Percentiles rank a stretch among this genome's conserved stretches.
Evolutionary conservation across 495 filamentous ascomycete genomes (phyloP).

Genomic region (Parmelia sp.): DNA sequence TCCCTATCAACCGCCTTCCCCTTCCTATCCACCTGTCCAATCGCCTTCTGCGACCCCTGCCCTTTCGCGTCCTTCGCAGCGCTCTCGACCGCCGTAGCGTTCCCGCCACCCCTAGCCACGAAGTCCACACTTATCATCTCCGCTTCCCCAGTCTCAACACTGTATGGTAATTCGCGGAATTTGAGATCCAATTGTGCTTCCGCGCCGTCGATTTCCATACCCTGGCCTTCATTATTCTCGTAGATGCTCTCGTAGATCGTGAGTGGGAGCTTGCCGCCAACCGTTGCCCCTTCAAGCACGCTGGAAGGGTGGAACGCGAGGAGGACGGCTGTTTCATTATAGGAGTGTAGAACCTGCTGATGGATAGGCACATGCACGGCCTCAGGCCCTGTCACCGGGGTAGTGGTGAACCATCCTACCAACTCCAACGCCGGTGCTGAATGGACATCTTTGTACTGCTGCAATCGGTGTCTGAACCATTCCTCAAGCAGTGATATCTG

Average conservation of each 20-base stretch:
- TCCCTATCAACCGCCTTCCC: conserved; percentile 38
- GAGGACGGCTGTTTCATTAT: conserved; percentile 83
- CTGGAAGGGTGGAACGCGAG: conserved; percentile 72
- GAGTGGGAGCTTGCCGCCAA: conserved; percentile 76
- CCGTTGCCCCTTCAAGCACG: conserved; percentile 35
- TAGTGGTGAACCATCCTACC: conserved; percentile 90
- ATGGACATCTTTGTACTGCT: conserved; percentile 89
- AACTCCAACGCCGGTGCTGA: conserved; percentile 75
- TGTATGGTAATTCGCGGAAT: conserved; percentile 79
- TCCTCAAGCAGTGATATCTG: conserved; percentile 49
- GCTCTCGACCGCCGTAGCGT: conserved; percentile 57
- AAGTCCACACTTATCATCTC: conserved; percentile 97
- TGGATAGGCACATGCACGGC: conserved; percentile 64
- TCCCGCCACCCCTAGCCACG: conserved; percentile 73
- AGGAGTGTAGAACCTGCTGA: conserved; percentile 59
- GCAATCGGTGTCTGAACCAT: conserved; percentile 75
- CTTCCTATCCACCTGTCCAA: conserved; percentile 28
- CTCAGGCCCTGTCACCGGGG: conserved; percentile 65
- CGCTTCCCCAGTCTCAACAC: conserved; percentile 86
- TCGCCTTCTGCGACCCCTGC: conserved; percentile 18
- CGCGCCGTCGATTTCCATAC: conserved; percentile 69
- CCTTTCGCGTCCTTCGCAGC: conserved; percentile 24
- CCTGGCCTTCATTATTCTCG: conserved; percentile 51
- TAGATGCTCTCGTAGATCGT: conserved; percentile 84
- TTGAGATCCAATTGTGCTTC: conserved; percentile 50